Base-by-base conservation (phyloP, 2,329 filamentous ascomycete genomes). In the Harringtonia lauricola region DNA sequence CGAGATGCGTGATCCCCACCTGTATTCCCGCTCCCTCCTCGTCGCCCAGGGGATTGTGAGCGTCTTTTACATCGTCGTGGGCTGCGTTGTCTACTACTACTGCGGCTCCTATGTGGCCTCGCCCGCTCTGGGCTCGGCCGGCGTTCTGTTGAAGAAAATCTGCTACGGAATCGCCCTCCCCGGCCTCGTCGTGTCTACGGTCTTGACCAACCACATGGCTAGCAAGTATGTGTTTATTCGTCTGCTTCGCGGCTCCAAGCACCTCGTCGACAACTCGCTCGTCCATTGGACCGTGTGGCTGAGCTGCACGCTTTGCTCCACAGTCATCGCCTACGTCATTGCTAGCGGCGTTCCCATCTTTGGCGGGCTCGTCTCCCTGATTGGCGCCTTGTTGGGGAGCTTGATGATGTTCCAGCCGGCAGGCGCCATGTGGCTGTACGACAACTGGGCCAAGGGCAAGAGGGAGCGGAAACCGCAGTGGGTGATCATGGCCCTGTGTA, bases 31-130 rank as follows among this genome's bases (percentile, higher is more conserved):
- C 22, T 42, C 40, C 21, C 33, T 42, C 3, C 21, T 42, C 33
- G 15, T 42, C 40, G 40, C 8, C 24, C 40, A 42, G 18, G 40
- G 31, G 12, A 36, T 42, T 21, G 40, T 42, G 31, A 42, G 63
- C 19, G 72, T 79, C 50, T 82, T 74, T 56, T 67, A 67, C 48
- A 79, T 79, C 54, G 70, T 77, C 1, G 64, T 81, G 0, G 78
- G 70, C 52, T 62, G 81, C 17, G 72, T 79, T 3, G 71, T 80
- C 4, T 81, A 81, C 58, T 64, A 66, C 35, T 81, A 66, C 63
- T 79, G 76, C 51, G 78, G 78, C 3, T 63, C 72, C 47, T 81
- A 72, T 70, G 74, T 81, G 7, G 72, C 77, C 0, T 74, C 69
- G 6, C 79, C 79, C 0, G 74, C 75, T 2, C 66, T 82, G 0